Evolutionary conservation across 495 filamentous ascomycete genomes (phyloP), one percentile per base, ranked within the genome.

Genomic region (Aspergillus heteromorphus): DNA sequence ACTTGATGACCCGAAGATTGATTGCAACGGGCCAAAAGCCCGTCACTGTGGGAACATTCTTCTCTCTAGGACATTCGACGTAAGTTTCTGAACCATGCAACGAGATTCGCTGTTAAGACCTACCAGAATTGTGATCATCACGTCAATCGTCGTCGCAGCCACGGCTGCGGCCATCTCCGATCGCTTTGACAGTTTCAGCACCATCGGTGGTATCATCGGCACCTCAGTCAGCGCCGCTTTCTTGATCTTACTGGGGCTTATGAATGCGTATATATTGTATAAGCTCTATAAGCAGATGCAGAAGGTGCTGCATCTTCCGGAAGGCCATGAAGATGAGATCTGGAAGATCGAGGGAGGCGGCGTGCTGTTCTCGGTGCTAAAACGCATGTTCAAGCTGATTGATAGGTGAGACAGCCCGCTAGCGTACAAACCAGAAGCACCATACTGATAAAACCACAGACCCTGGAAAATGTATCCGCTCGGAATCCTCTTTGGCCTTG

Each of bases 401-500:
- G 88, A 98, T 66, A 73, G 87, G 65, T 82, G 61, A 38, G 65
- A 43, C 23, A 5, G 42, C 48, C 36, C 19, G 14, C 0, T 13
- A 17, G 29, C 6, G 11, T 0, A 8, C 14, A 27, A 42, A 17
- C 6, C 0, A 1, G 4, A 27, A 0, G 11, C 25, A 30, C 20
- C 51, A 23, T 42, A 40, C 41, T 58, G 34, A 61, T 19, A n/a
- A 16, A 13, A 18, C 14, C 2, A 6, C 25, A 82, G 79, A 5
- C 89, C 91, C 0, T 98, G 93, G 93, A 98, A 98, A 70, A 98
- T 97, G 92, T 78, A 95, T 65, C 90, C 91, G 5, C 73, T 97
- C 4, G 92, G 92, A 4, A 75, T 96, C 3, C 65, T 97, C 18
- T 98, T 98, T 69, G 93, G 93, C 14, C 76, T 97, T 9, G 93